These are phyloP conservation scores for Carex pumila DNA, from an alignment of 176 grass and related monocot species.

Conservation along the genomic window DNA sequence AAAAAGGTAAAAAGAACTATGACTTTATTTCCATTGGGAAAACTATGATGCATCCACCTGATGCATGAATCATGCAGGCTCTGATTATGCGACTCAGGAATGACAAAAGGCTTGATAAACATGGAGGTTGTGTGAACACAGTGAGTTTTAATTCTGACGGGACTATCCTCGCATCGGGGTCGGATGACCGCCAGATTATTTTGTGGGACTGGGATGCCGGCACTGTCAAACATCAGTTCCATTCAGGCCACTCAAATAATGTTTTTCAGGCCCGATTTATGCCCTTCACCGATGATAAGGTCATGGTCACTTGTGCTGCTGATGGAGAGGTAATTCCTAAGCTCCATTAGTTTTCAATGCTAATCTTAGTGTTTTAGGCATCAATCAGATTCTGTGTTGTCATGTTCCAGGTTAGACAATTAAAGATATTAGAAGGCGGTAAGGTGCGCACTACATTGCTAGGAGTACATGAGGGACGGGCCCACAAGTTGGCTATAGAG, in stretches of 20 bases:
- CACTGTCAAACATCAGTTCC: conserved; percentile 46
- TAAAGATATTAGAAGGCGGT: conserved; percentile 45
- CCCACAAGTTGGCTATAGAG: conserved; percentile 83
- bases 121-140: conserved; percentile 65
- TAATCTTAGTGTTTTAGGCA: neutral
- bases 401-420: conserved; percentile 48
- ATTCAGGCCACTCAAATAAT: conserved; percentile 67
- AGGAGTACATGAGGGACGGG: conserved; percentile 48
- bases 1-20: neutral
- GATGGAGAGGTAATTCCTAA: conserved; percentile 62
- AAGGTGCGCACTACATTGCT: conserved; percentile 59
- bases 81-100: conserved; percentile 68
- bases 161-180: conserved; percentile 59
- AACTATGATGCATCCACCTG: neutral
- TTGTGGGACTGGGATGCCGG: conserved; percentile 75
- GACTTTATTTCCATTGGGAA: neutral
- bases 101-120: conserved; percentile 50
- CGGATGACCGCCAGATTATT: conserved; percentile 66
- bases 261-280: conserved; percentile 86
- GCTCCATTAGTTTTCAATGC: neutral
- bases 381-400: neutral
- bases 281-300: conserved; percentile 58
- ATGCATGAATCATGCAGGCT: conserved; percentile 35
- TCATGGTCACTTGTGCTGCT: conserved; percentile 69
- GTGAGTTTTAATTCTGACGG: conserved; percentile 70